Evolutionary conservation across 768 basidiomycete species (phyloP).

Genomic region (Tricholoma terreum): DNA sequence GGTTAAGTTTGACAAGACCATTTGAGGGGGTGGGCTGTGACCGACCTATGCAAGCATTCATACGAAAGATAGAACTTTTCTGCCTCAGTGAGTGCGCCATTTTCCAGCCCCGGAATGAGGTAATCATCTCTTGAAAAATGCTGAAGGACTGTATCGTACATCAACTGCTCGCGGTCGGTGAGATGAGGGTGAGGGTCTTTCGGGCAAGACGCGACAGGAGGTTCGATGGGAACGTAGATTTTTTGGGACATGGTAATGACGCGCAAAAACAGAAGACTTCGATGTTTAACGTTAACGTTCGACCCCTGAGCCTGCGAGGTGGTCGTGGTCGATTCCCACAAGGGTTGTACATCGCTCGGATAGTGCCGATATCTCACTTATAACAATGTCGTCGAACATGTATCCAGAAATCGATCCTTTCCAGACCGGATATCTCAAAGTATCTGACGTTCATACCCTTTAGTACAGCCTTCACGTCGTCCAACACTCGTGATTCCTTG

Average conservation of each 20-base stretch:
- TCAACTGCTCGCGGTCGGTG: conserved; percentile 41
- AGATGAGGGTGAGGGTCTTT: conserved; percentile 35
- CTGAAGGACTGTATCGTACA: conserved; percentile 52
- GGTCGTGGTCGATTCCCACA: no score
- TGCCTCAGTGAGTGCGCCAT: conserved; percentile 50
- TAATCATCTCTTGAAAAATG: conserved; percentile 58
- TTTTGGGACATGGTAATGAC: conserved; percentile 18
- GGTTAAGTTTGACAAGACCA: background rate
- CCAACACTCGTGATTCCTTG: background rate
- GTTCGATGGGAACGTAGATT: conserved; percentile 31
- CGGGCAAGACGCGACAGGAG: conserved; percentile 27
- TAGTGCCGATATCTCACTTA: background rate
- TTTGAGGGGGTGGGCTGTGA: background rate
- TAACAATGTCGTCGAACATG: no score
- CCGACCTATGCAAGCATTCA: conserved; percentile 69
- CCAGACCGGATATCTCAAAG: conserved; percentile 61
- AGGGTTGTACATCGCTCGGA: no score
- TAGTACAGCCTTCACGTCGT: conserved; percentile 44
- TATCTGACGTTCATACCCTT: conserved; percentile 71
- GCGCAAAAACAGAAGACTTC: no score
- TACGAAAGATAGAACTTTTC: conserved; percentile 82
- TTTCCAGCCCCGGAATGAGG: conserved; percentile 44
- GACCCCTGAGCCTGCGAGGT: no score
- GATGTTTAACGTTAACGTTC: background rate
- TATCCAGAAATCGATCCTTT: conserved; percentile 70